Conservation (phyloP, 2,329 filamentous ascomycete genomes). For the Aureobasidium sp. region DNA sequence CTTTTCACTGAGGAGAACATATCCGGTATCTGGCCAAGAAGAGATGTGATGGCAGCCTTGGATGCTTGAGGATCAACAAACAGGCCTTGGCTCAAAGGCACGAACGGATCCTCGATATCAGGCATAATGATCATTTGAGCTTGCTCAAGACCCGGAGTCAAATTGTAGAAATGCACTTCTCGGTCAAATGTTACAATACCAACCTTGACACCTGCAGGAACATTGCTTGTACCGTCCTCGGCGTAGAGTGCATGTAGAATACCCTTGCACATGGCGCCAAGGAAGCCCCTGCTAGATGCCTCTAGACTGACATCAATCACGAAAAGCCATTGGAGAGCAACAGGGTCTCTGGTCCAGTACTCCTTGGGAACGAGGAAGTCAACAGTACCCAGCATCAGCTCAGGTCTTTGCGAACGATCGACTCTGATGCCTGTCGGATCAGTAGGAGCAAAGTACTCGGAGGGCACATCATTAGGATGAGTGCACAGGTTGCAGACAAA, state of each 20-base stretch:
- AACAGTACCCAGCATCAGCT: conserved; percentile 84
- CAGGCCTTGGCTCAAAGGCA: conserved; percentile 81
- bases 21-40: conserved; percentile 73
- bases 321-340: conserved; percentile 81
- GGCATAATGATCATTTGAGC: conserved; percentile 99
- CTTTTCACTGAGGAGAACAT: conserved; percentile 86
- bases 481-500: conserved; percentile 98
- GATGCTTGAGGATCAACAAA: conserved; percentile 94
- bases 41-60: conserved; percentile 74
- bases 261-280: conserved; percentile 84
- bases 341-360: conserved; percentile 93
- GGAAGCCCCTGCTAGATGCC: conserved; percentile 79
- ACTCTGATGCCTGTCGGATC: conserved; percentile 79
- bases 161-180: conserved; percentile 96
- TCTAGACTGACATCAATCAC: conserved; percentile 90
- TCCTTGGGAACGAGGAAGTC: conserved; percentile 97
- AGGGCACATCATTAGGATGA: conserved; percentile 86
- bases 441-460: conserved; percentile 89
- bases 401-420: conserved; percentile 80
- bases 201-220: conserved; percentile 76
- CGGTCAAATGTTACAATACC: conserved; percentile 95
- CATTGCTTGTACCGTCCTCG: conserved; percentile 36
- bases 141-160: conserved; percentile 69
- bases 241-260: conserved; percentile 80
- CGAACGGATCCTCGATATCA: conserved; percentile 91